A percentile compares a stretch with the other conserved stretches of the same genome.
phyloP scores from a whole-genome alignment of 2,329 filamentous ascomycete species.

The Cordyceps sp. region DNA sequence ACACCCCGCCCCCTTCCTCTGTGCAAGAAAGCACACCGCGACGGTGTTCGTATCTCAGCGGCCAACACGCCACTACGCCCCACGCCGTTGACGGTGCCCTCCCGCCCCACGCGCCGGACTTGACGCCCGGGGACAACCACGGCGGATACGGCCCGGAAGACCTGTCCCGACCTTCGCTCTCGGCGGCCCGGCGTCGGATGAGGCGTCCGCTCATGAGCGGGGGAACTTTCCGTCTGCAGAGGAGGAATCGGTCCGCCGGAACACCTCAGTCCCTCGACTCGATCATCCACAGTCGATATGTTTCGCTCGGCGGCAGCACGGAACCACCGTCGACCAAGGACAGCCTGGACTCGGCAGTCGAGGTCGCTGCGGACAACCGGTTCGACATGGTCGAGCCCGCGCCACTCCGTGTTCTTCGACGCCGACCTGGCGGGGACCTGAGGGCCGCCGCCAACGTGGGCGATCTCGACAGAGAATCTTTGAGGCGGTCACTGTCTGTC shows the following conservation, averaged over 20 bases:
- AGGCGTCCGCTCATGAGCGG: slow-evolving; percentile 12
- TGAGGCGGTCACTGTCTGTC: slow-evolving; percentile 38
- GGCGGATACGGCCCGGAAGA: slow-evolving; percentile 16
- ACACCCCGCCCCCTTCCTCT: slow-evolving; percentile 34
- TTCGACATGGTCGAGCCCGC: slow-evolving; percentile 22
- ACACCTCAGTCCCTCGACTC: slow-evolving; percentile 34
- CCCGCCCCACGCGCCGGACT: slow-evolving; percentile 30
- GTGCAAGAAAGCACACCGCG: slow-evolving; percentile 27
- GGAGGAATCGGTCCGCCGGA: slow-evolving; percentile 28
- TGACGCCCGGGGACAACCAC: slow-evolving; percentile 23
- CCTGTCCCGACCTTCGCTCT: slow-evolving; percentile 14
- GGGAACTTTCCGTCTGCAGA: slow-evolving; percentile 19
- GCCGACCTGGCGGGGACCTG: slow-evolving; percentile 60
- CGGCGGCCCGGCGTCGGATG: slow-evolving; percentile 8
- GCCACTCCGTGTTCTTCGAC: slow-evolving; percentile 47
- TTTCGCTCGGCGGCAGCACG: slow-evolving; percentile 42
- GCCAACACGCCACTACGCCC: slow-evolving; percentile 24
- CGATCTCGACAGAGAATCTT: slow-evolving; percentile 33
- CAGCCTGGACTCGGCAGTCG: slow-evolving; percentile 45
- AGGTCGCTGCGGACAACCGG: slow-evolving; percentile 29
- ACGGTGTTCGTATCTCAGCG: slow-evolving; percentile 37
- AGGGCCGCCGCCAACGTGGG: slow-evolving; percentile 49
- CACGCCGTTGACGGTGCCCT: slow-evolving; percentile 18
- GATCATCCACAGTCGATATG: slow-evolving; percentile 35
- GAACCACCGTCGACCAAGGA: slow-evolving; percentile 31